phyloP scores from a whole-genome alignment of 2,329 filamentous ascomycete species.

The Blumeria hordei region DNA sequence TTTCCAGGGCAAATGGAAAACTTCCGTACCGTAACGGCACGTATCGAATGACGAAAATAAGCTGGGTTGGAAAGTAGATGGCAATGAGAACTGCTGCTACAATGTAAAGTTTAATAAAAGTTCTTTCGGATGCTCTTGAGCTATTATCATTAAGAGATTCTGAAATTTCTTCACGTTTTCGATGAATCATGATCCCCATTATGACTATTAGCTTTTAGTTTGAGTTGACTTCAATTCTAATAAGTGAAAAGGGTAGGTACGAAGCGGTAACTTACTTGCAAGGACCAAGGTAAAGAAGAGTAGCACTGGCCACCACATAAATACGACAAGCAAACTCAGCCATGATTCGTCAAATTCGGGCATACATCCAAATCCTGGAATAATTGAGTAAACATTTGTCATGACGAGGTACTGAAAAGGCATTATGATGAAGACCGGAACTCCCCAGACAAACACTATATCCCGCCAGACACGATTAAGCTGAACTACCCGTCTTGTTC shows the following conservation, averaged over 20 bases:
- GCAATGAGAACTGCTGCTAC: constrained; percentile 26
- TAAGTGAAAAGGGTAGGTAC: neutral
- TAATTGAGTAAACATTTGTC: constrained; percentile 30
- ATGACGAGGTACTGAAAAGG: constrained; percentile 34
- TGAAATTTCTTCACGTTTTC: constrained; percentile 32
- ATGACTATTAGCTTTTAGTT: constrained; percentile 20
- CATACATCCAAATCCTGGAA: constrained; percentile 32
- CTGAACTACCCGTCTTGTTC: constrained; percentile 18
- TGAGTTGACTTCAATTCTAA: neutral
- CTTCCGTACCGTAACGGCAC: constrained; percentile 6
- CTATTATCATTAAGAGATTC: constrained; percentile 25
- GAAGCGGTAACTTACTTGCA: neutral
- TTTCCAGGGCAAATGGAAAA: neutral
- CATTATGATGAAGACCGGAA: constrained; percentile 29
- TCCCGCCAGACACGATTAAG: constrained; percentile 23
- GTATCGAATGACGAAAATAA: constrained; percentile 28
- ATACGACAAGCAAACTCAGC: constrained; percentile 27
- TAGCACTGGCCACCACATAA: constrained; percentile 21
- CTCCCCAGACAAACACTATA: constrained; percentile 26
- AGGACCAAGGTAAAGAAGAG: neutral
- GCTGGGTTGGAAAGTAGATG: constrained; percentile 26
- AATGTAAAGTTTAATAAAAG: constrained; percentile 35
- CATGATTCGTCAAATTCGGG: constrained; percentile 29
- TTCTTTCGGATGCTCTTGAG: constrained; percentile 28
- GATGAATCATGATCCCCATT: constrained; percentile 32